Base-by-base conservation (phyloP, 2,329 filamentous ascomycete genomes). In the Bertia moriformis region DNA sequence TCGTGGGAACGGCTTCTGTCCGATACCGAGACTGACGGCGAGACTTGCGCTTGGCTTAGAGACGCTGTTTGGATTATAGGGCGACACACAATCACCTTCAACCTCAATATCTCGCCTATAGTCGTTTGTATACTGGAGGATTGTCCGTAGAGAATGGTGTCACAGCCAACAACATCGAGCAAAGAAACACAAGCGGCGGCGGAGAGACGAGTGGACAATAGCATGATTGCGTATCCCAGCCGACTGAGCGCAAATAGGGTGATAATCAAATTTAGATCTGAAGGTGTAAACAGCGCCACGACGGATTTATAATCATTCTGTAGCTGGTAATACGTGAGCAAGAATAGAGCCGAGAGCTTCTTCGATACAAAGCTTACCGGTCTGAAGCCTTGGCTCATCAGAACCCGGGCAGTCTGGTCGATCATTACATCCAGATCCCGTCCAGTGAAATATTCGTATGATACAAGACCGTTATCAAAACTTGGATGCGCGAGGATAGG, bases 161-260 rank as follows among this genome's bases (percentile, higher is more conserved):
- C 45, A 37, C 53, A 55, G 4, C 55, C 47, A 1, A 59, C 56
- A 3, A 46, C 50, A 32, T 59, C 48, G 3, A 65, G 49, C 5
- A 66, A 48, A 4, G 57, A 56, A 3, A 62, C 50, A 39, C 57
- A 62, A 17, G 62, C 61, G 1, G 53, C 47, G 1, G 57, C 48
- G 10, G 60, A 58, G 4, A 66, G 49, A 17, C 63, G 58, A 20
- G 59, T 58, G 3, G 62, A 66, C 18, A 66, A 48, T 40, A 58
- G 59, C 49, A 66, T 54, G 4, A 59, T 52, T 12, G 55, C 60
- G 40, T 61, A 64, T 18, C 62, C 63, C 4, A 65, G 44, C n/a
- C 61, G 53, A 40, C 57, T 60, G 5, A 66, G 49, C 7, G 62
- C 63, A 38, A 66, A 63, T 37, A 64, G 56, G 4, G 57, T 56